Base-by-base conservation (phyloP, 768 basidiomycete species). In the Lactarius trivialis region DNA sequence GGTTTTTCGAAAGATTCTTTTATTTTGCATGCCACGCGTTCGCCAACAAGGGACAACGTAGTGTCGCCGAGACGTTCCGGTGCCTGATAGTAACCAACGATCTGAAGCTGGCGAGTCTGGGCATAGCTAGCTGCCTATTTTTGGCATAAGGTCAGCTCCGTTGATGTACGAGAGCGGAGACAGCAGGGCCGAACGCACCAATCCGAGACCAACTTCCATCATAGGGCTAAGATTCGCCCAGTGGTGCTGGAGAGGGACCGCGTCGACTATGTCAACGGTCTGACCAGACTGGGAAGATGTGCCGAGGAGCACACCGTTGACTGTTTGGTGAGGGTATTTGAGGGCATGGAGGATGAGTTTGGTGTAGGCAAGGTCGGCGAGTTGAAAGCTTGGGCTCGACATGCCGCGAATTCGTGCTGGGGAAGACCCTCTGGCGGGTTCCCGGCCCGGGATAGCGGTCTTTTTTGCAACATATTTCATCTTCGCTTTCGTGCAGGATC, bases 221-320 rank as follows among this genome's bases (percentile, higher is more conserved):
- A 88, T 88, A 4, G 89, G 88, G 64, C 85, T 88, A 57, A 93
- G 77, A 67, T 81, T 85, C 7, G 89, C 90, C 90, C 90, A 93
- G 70, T 91, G 85, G 70, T 93, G 91, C 55, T 91, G 79, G 37
- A 93, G 77, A 17, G 91, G 91, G 41, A 93, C 76, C 3, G 84
- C 81, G 69, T 93, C 89, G 54, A 77, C 74, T 54, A 88, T 79
- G 58, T 72, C 71, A 48, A 89, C 80, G 1, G 69, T 70, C 2
- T 73, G 69, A 51, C 75, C 71, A 12, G 65, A 34, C 17, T 28
- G 0, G 6, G 63, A n/a, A 9, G 0, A 3, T 34, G 76, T 81
- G 37, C 89, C 89, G 1, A 93, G 73, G n/a, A 93, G 76, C 8
- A 92, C 83, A 4, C 91, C 91, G 58, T 89, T 88, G 28, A 89